Evolutionary conservation across 83 land plant genomes (phyloP), one percentile per base, ranked within the genome.

Genomic region (Picea abies): DNA sequence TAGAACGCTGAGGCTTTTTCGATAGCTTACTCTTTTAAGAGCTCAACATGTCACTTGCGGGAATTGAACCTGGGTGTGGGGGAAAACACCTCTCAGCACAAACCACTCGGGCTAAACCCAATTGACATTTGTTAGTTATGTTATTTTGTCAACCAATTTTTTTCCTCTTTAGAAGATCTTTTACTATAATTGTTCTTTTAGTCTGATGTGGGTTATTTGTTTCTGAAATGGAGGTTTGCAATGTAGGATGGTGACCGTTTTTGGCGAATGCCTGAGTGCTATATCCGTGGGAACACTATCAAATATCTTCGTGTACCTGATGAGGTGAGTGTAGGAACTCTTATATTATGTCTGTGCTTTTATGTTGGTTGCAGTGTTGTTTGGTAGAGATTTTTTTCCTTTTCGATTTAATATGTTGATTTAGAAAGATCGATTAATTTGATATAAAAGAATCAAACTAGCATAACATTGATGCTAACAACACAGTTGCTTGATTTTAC

Each of bases 221-320:
- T 58, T 84, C 80, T 86, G 80, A 81, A 69, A 82, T 79, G 87
- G 79, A 82, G 71, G 69, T 76, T 82, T 83, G 39, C 66, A 16
- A 60, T 86, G 85, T 84, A 98, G 99, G 99, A 98, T 93, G 99
- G 99, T 82, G 99, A 98, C 83, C 88, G 99, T 60, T 98, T 98
- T 85, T 98, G 99, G 99, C 84, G 99, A 80, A 96, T 98, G 99
- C 99, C 99, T 67, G 99, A 98, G 82, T 98, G 99, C 81, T 98
- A 98, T 79, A 93, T 98, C 19, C 90, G 99, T 64, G 99, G 99
- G 16, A 98, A 98, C 78, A 98, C 99, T 4, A 96, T 96, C 62
- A 97, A 97, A 88, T 97, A 97, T 90, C 94, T 97, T 23, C 90
- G 98, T 66, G 99, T 97, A 63, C 99, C 99, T 64, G 99, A 97